These are phyloP conservation scores for Saccharomyces hybrid DNA, from an alignment of 1,139 yeast genomes.

Conservation along the genomic window DNA sequence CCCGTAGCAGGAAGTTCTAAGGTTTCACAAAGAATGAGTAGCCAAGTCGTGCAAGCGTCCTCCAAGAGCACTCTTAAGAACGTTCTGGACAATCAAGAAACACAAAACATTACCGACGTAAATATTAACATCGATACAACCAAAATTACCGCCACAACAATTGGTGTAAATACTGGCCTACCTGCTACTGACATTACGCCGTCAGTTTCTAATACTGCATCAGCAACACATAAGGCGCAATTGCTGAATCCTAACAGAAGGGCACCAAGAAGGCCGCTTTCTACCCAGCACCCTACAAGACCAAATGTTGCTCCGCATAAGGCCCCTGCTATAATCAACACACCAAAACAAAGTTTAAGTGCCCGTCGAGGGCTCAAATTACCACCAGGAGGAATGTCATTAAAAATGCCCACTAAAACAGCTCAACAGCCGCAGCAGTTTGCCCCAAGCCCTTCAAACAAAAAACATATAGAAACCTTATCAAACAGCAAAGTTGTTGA, in stretches of 20 bases:
- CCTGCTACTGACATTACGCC: conserved; percentile 2
- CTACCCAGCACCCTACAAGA: conserved; percentile 4
- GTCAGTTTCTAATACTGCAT: conserved; percentile 1
- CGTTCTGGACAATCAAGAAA: background rate
- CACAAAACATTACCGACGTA: background rate
- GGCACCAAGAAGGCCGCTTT: conserved; percentile 22
- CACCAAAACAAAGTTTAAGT: conserved; percentile 26
- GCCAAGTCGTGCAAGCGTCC: conserved; percentile 7
- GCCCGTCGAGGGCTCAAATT: conserved; percentile 32
- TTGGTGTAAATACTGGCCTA: background rate
- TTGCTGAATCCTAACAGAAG: conserved; percentile 20
- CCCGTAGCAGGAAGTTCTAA: conserved; percentile 10
- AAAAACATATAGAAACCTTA: conserved; percentile 11
- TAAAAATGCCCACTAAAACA: conserved; percentile 19
- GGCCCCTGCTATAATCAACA: conserved; percentile 1
- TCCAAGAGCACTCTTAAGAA: background rate
- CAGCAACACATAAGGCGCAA: conserved; percentile 4
- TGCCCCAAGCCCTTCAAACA: conserved; percentile 26
- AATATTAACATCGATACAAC: background rate
- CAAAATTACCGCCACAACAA: background rate
- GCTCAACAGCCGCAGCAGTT: conserved; percentile 21
- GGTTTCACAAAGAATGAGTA: background rate
- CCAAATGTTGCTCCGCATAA: conserved; percentile 3
- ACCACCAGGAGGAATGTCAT: conserved; percentile 30
- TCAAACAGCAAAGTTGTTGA: conserved; percentile 4